phyloP scores from a whole-genome alignment of 805 yeast species.

The Candida sonorensis region DNA sequence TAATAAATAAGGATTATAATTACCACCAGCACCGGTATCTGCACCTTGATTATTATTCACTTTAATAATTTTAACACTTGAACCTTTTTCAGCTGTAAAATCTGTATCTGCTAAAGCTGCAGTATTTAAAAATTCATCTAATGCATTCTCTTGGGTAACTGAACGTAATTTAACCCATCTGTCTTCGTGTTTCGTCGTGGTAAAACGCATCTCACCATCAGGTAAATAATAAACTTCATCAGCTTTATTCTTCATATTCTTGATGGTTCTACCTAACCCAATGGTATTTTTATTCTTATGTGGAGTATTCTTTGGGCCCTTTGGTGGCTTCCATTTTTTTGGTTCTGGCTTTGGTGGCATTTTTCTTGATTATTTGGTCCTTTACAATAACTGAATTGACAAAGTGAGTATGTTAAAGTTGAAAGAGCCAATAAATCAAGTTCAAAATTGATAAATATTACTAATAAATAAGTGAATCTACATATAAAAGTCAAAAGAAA shows the following conservation, averaged over 20 bases:
- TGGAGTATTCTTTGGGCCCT: constrained; percentile 86
- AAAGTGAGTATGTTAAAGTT: too few species aligned
- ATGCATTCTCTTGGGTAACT: constrained; percentile 87
- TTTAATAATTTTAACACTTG: constrained; percentile 77
- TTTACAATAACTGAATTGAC: background rate
- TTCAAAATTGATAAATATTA: too few species aligned
- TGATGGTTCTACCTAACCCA: constrained; percentile 81
- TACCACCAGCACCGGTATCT: constrained; percentile 44
- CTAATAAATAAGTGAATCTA: too few species aligned
- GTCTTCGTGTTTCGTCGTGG: constrained; percentile 79
- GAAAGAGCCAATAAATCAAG: too few species aligned
- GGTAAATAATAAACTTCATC: constrained; percentile 67
- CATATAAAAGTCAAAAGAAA: too few species aligned
- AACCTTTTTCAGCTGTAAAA: constrained; percentile 84
- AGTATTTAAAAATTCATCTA: constrained; percentile 91
- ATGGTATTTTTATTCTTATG: constrained; percentile 77
- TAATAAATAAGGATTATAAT: constrained; percentile 50
- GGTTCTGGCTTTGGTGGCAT: constrained; percentile 40
- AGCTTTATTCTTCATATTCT: constrained; percentile 63
- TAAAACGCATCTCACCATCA: constrained; percentile 84
- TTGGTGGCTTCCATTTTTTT: constrained; percentile 81
- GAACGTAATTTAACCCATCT: constrained; percentile 87
- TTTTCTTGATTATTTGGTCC: background rate
- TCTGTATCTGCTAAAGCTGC: constrained; percentile 96
- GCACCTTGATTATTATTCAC: constrained; percentile 71